Base-by-base conservation (phyloP, 257 asterid species). In the Gentiana dahurica region DNA sequence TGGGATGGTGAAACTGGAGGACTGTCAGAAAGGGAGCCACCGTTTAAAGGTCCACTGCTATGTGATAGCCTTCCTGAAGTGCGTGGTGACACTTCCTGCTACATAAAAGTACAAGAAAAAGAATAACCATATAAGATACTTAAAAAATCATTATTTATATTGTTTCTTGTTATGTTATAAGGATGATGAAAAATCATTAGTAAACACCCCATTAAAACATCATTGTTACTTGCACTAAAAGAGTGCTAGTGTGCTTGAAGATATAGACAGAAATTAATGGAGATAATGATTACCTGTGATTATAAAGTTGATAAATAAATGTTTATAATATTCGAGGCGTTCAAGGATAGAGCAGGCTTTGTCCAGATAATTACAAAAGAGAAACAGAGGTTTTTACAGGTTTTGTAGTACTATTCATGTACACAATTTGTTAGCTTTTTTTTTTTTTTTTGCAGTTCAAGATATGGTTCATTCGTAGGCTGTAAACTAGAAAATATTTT, bases 21-120 rank as follows among this genome's bases (percentile, higher is more conserved):
- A 72, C 97, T 92, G 78, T 92, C 97, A 41, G 95, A 79, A 63
- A 92, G 86, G 61, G 97, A 70, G 55, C 90, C 81, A 54, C 91
- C 96, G 59, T 75, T 85, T 49, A 79, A 84, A 67, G 95, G 92
- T 54, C 98, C 99, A 63, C 99, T 92, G 76, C 99, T 92, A 77
- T 92, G 99, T 1, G 99, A 88, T 43, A 92, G 78, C 64, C 99
- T 70, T 44, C 99, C 99, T 33, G 97, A 92, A 65, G 97, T 88
- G 59, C 97, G 89, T 1, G 99, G 99, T 63, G 99, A 92, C 63
- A 82, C 95, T 41, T 92, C 99, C 82, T 92, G 99, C 95, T 83
- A 89, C 59, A 73, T 46, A 41, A 41, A 24, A 75, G 41, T 59
- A 58, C 15, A 45, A 49, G 35, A 61, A 46, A 68, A 56, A 35